phyloP scores from a whole-genome alignment of 345 rosid genomes.

The Xanthoceras sorbifolium region DNA sequence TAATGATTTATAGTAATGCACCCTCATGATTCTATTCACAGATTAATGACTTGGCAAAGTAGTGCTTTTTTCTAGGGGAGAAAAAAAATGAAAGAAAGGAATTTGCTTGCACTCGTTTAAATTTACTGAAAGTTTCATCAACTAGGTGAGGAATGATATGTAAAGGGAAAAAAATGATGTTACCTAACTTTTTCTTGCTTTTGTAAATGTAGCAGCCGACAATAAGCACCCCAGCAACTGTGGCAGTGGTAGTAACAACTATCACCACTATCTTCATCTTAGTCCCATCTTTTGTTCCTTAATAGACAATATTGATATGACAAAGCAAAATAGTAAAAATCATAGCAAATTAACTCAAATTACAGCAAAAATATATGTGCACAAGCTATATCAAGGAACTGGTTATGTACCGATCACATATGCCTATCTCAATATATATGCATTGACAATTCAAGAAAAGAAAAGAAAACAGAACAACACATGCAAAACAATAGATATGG shows the following conservation, averaged over 20 bases:
- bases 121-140: neutral
- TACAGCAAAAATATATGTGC: neutral
- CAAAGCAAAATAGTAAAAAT: neutral
- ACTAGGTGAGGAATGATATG: too few species aligned
- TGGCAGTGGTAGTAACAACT: neutral
- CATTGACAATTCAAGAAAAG: constrained; percentile 1
- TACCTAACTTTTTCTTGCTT: neutral
- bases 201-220: neutral
- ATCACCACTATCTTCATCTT: neutral
- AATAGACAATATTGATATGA: neutral
- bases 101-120: neutral
- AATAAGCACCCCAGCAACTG: neutral
- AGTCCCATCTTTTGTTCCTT: neutral
- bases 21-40: neutral
- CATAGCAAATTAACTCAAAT: neutral
- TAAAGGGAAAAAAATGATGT: too few species aligned
- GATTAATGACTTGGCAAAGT: neutral
- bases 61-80: neutral
- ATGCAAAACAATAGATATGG: neutral
- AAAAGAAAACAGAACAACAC: neutral
- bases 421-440: constrained; percentile 21
- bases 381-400: neutral
- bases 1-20: neutral
- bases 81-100: neutral
- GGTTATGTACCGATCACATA: neutral